Evolutionary conservation across 106 monocot species (phyloP).

Genomic region (Platanthera zijinensis): DNA sequence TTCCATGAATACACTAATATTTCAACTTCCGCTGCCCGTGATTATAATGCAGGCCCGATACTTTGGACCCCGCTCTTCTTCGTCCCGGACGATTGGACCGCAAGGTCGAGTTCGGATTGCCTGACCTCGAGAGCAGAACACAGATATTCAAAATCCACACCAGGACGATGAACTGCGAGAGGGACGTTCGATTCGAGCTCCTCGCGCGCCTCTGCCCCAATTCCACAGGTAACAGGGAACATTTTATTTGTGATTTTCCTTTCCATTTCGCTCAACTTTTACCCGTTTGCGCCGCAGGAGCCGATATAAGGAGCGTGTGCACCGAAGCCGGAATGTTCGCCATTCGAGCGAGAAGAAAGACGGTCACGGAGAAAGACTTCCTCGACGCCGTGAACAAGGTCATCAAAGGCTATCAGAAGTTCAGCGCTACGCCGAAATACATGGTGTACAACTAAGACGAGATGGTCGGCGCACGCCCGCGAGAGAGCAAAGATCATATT

Average conservation of each 20-base stretch:
- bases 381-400: constrained; percentile 96
- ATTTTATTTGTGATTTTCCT: background rate
- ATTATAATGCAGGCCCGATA: constrained; percentile 61
- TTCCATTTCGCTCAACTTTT: background rate
- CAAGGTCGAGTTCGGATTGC: constrained; percentile 93
- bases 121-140: constrained; percentile 88
- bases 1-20: background rate
- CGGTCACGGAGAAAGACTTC: constrained; percentile 94
- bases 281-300: constrained; percentile 26
- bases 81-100: constrained; percentile 94
- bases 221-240: constrained; percentile 62
- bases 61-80: constrained; percentile 81
- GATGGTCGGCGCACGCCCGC: no score
- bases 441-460: constrained; percentile 78
- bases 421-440: constrained; percentile 95
- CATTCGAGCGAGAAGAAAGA: constrained; percentile 87
- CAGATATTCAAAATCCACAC: constrained; percentile 99
- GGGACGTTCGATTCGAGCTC: constrained; percentile 90
- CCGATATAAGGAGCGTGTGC: constrained; percentile 96
- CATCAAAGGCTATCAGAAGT: constrained; percentile 97
- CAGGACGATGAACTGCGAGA: constrained; percentile 94
- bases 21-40: background rate
- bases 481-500: no score
- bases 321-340: constrained; percentile 97
- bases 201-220: constrained; percentile 97